Evolutionary conservation across 305 asterid species (phyloP).

Genomic region (Andrographis paniculata): DNA sequence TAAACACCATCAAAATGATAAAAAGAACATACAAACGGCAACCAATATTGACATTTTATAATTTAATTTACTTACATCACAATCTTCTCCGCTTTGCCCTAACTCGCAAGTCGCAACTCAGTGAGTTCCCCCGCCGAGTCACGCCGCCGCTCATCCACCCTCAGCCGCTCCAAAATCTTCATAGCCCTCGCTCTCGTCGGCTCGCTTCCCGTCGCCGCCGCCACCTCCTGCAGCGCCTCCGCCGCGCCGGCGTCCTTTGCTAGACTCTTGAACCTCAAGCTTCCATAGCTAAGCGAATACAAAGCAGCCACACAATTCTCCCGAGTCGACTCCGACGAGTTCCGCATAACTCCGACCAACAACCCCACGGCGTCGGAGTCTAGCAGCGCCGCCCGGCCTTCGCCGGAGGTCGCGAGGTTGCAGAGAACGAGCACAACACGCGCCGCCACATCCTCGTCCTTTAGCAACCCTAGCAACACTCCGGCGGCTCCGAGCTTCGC

Average conservation of each 20-base stretch:
- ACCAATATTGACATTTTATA: too few species aligned
- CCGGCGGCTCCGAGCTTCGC: constrained; percentile 46
- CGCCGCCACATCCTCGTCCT: constrained; percentile 23
- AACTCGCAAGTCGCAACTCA: too few species aligned
- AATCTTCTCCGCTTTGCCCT: too few species aligned
- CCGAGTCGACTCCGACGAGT: background rate
- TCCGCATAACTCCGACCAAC: constrained; percentile 24
- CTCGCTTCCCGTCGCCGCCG: background rate
- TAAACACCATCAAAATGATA: too few species aligned
- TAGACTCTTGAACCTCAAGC: background rate
- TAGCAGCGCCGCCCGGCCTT: constrained; percentile 43
- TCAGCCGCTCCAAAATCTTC: background rate
- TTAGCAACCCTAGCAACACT: constrained; percentile 34
- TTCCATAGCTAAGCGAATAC: background rate
- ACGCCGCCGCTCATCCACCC: too few species aligned
- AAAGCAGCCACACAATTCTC: background rate
- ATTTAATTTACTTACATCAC: too few species aligned
- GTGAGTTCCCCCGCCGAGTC: too few species aligned
- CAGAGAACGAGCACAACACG: constrained; percentile 44
- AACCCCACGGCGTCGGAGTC: constrained; percentile 37
- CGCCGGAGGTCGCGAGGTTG: constrained; percentile 37
- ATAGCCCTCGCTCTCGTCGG: background rate
- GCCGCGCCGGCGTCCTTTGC: background rate
- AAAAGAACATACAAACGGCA: too few species aligned
- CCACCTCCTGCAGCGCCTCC: background rate